These are phyloP conservation scores for Blastomyces gilchristii DNA, from an alignment of 2,329 filamentous ascomycete species.

Conservation along the genomic window DNA sequence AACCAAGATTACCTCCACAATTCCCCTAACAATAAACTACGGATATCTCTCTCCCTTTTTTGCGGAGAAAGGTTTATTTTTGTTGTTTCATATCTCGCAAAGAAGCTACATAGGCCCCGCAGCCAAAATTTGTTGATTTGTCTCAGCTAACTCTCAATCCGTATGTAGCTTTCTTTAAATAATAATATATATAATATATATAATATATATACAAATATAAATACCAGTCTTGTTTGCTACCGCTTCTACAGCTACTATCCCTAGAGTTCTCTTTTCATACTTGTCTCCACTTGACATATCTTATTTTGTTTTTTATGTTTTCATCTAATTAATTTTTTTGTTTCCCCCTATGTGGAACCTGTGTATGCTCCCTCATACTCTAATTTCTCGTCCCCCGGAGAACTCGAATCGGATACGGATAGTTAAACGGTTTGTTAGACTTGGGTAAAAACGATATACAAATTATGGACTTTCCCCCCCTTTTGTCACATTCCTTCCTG, in stretches of 20 bases:
- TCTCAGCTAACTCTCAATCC: background rate
- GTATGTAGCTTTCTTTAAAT: background rate
- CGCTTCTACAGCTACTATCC: background rate
- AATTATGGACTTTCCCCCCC: background rate
- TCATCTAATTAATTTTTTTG: too few relatives aligned
- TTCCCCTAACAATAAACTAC: background rate
- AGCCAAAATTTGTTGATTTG: background rate
- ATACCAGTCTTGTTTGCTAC: background rate
- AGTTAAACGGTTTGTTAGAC: too few relatives aligned
- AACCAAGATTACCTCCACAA: background rate
- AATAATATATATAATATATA: too few relatives aligned
- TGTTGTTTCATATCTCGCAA: background rate
- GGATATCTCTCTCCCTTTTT: background rate
- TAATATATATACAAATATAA: background rate
- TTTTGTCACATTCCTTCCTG: background rate
- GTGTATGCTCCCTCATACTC: background rate
- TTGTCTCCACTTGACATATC: background rate
- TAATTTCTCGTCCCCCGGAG: background rate
- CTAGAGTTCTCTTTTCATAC: background rate
- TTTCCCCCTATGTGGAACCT: background rate
- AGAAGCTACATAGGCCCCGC: background rate
- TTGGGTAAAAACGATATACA: too few relatives aligned
- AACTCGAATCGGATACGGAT: too few relatives aligned
- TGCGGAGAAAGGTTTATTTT: background rate
- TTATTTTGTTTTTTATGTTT: background rate